Evolutionary conservation across 257 asterid genomes (phyloP), one percentile per base, ranked within the genome.

Genomic region (Hygrophila difformis): DNA sequence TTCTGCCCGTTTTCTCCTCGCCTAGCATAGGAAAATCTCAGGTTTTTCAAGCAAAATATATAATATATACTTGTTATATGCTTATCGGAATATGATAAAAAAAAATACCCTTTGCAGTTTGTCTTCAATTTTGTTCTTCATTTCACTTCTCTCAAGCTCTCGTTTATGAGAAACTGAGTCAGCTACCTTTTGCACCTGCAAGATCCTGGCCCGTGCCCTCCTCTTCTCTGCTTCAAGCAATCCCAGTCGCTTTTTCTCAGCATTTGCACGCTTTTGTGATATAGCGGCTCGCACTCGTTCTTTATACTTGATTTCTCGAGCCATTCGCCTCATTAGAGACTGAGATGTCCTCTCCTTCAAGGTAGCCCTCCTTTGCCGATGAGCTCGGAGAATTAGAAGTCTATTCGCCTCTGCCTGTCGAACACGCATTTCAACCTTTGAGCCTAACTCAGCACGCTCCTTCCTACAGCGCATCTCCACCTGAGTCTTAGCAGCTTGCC

Each of bases 331-430:
- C 61, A 65, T 45, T 66, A 80, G 47, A 29, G 97, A 86, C 47
- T 86, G 94, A 67, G 97, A 91, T 18, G 76, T 76, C 67, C 95
- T 78, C 78, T 91, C 99, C 70, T 69, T 80, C 66, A 74, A 37
- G 8, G 73, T 70, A 49, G 94, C 96, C 69, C 88, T 81, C 72
- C 88, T 73, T 59, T 82, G 96, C 47, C 79, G 55, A 58, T 69
- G 49, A 21, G 92, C 93, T 62, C 84, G 82, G 26, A 82, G 81
- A 48, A 91, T 71, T 63, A 61, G 93, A 75, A 77, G 47, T 58
- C 98, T 78, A 55, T 91, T 91, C 46, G 79, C 82, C 74, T 91
- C 98, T 15, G 98, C 98, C 63, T 86, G 77, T 68, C 28, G 92
- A 44, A 86, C 91, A 21, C 88, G 77, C 75, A 66, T 77, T 64